Base-by-base conservation (phyloP, 108 stramenopile genomes). In the Mayamaea pseudoterrestris region DNA sequence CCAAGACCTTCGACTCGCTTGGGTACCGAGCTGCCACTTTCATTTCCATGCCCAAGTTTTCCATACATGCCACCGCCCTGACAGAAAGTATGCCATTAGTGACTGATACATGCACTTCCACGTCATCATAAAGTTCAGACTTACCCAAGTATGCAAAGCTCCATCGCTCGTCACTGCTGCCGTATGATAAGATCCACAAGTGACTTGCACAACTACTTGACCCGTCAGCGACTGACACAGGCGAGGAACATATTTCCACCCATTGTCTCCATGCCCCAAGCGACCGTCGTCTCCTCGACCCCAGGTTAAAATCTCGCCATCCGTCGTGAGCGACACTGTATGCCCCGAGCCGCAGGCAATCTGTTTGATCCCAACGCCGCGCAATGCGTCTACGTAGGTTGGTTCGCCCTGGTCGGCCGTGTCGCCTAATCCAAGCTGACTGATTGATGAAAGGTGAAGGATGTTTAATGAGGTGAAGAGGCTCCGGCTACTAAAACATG, bases 31-130 rank as follows among this genome's bases (percentile, higher is more conserved):
- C 88, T 85, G 8, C 94, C 94, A 5, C 57, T 62, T 71, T 95
- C 94, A 50, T 87, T 90, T 22, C 94, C 94, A 60, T 95, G 94
- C 27, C 94, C 94, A 24, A 90, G 63, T 61, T 95, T 95, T 0
- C 94, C 94, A 60, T 95, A 95, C 94, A 95, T 95, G 29, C 94
- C 94, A 1, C 94, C 94, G 42, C 93, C 93, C n/a, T n/a, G n/a
- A 85, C 84, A 23, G 17, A 23, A 2, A 13, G 34, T 29, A 25
- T 18, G 20, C 11, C 13, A 39, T 3, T 18, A 50, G 36, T 29
- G 30, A 43, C 41, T 30, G 16, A 45, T n/a, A 23, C 27, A 13
- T 34, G 34, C 17, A 47, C 27, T 44, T 27, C 8, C 30, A 29
- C 9, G 17, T 18, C 14, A 5, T 9, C 42, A n/a, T 29, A 44